Evolutionary conservation across 139 green algal genomes (phyloP).

Genomic region (Asterochloris sp.): DNA sequence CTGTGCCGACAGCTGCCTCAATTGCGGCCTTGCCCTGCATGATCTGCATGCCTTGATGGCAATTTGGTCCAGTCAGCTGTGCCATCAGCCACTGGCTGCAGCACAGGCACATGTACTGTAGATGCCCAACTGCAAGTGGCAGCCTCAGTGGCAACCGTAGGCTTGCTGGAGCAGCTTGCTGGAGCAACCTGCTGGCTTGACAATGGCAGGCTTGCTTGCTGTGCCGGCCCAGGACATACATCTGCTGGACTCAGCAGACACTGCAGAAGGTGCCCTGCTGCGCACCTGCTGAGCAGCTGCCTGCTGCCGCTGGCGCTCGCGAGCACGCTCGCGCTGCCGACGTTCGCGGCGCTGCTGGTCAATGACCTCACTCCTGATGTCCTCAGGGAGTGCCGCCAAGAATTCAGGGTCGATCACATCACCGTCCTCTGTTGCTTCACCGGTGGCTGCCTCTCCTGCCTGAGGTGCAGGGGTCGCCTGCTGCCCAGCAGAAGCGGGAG

Average conservation of each 20-base stretch:
- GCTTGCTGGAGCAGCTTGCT: neutral
- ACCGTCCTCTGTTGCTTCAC: conserved; percentile 29
- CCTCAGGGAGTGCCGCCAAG: conserved; percentile 85
- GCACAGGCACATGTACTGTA: too few relatives aligned
- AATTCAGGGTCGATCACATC: conserved; percentile 89
- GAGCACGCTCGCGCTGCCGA: conserved; percentile 13
- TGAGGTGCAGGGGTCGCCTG: neutral
- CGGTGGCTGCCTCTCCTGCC: neutral
- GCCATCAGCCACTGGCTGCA: too few relatives aligned
- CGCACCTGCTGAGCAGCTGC: conserved; percentile 3
- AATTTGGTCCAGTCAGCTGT: too few relatives aligned
- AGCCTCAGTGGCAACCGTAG: neutral
- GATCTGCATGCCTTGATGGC: too few relatives aligned
- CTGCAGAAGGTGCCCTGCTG: neutral
- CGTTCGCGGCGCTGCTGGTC: conserved; percentile 62
- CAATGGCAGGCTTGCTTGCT: neutral
- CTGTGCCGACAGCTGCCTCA: too few relatives aligned
- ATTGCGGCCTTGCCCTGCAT: too few relatives aligned
- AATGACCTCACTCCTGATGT: conserved; percentile 90
- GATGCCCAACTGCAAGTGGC: too few relatives aligned
- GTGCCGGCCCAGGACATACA: neutral
- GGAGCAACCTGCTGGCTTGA: neutral
- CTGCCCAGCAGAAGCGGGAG: conserved; percentile 12
- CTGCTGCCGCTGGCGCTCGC: neutral
- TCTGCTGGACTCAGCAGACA: neutral